phyloP scores from a whole-genome alignment of 108 stramenopile genomes.

The Pseudonitzschia multistriata region DNA sequence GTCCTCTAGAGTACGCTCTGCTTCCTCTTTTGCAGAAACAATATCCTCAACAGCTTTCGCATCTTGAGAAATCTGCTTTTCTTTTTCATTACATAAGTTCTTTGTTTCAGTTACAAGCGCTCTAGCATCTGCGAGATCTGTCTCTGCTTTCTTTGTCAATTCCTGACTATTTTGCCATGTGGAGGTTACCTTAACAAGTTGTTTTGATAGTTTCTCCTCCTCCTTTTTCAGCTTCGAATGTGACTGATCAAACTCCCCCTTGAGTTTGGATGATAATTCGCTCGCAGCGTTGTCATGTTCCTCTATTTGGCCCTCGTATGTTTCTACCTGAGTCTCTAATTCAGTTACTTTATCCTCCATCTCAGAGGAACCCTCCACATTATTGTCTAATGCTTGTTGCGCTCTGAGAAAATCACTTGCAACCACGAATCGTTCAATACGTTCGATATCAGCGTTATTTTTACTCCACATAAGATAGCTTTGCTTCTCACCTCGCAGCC shows the following conservation, averaged over 20 bases:
- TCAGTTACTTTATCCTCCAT: slow-evolving; percentile 59
- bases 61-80: slow-evolving; percentile 60
- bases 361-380: slow-evolving; percentile 56
- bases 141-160: slow-evolving; percentile 56
- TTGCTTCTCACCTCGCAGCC: slow-evolving; percentile 92
- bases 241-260: slow-evolving; percentile 60
- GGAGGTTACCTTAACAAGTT: slow-evolving; percentile 89
- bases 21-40: slow-evolving; percentile 55
- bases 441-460: slow-evolving; percentile 94
- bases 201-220: slow-evolving; percentile 89
- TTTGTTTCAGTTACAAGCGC: slow-evolving; percentile 58
- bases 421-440: slow-evolving; percentile 92
- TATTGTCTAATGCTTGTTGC: slow-evolving; percentile 53
- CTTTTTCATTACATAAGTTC: slow-evolving; percentile 47
- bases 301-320: slow-evolving; percentile 45
- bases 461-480: slow-evolving; percentile 93
- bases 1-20: slow-evolving; percentile 54
- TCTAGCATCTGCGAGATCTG: slow-evolving; percentile 68
- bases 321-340: slow-evolving; percentile 46
- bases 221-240: slow-evolving; percentile 49
- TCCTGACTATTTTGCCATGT: slow-evolving; percentile 79
- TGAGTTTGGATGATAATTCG: slow-evolving; percentile 46
- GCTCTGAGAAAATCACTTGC: slow-evolving; percentile 84
- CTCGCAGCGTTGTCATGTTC: slow-evolving; percentile 64
- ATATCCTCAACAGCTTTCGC: slow-evolving; percentile 51